Evolutionary conservation across 1,284 basidiomycete species (phyloP), one percentile per base, ranked within the genome.

Genomic region (Rhodotorula sp.): DNA sequence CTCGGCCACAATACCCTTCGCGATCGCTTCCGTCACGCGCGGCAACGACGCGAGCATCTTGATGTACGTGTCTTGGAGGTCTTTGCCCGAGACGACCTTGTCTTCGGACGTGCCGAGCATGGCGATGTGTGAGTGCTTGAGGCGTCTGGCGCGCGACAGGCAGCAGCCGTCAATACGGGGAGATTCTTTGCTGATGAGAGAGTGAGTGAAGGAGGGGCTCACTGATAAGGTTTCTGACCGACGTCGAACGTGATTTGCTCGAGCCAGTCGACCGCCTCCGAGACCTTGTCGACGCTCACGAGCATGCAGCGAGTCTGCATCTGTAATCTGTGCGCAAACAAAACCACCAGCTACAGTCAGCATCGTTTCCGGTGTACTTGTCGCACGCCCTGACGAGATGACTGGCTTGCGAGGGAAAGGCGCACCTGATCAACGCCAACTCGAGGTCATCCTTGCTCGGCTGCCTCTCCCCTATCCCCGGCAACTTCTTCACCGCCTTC

Each of bases 171-270:
- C 26, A 52, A 29, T 16, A 47, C 34, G 64, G n/a, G 5, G 26
- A 20, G 16, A 23, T n/a, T 21, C 51, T 23, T n/a, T 18, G 16
- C 6, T 21, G 21, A 3, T 10, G 21, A 52, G 10, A 10, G 29
- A 1, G 47, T n/a, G 8, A 18, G 62, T 51, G 46, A n/a, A 29
- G n/a, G 10, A n/a, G 16, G 5, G 34, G 60, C 76, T 51, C 31
- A 76, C 77, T 78, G 76, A 61, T 75, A 77, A 1, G 77, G 77
- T 62, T 76, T 75, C 34, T 72, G 67, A 15, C 73, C 73, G 52
- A 78, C 69, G 58, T 76, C 73, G 56, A 76, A 65, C 20, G 68
- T 75, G 62, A 78, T 62, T 48, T 78, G 72, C 47, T 76, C 70
- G 66, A 76, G 66, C 75, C 72, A 76, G 47, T 74, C 75, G 67